Evolutionary conservation across 495 filamentous ascomycete genomes (phyloP).

Genomic region (Sphaerosporella brunnea): DNA sequence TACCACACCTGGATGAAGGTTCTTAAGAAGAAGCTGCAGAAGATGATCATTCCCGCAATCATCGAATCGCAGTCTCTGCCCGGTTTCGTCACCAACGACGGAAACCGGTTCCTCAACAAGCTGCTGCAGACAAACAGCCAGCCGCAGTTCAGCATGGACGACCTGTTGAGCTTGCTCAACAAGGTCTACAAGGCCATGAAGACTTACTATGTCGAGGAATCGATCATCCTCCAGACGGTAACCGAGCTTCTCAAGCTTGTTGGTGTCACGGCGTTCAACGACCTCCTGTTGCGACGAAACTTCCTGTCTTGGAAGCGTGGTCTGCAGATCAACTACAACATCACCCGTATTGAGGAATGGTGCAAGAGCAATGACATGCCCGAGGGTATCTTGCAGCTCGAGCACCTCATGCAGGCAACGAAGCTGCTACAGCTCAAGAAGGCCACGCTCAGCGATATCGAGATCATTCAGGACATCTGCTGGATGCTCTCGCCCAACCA

Average conservation of each 20-base stretch:
- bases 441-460: slow-evolving; percentile 95
- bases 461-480: slow-evolving; percentile 99
- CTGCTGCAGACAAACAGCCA: slow-evolving; percentile 70
- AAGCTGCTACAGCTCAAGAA: slow-evolving; percentile 98
- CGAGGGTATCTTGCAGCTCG: slow-evolving; percentile 88
- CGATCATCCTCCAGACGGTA: slow-evolving; percentile 84
- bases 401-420: slow-evolving; percentile 99
- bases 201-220: slow-evolving; percentile 88
- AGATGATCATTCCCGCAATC: slow-evolving; percentile 99
- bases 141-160: slow-evolving; percentile 97
- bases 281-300: slow-evolving; percentile 90
- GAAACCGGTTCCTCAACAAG: slow-evolving; percentile 93
- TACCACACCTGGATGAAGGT: slow-evolving; percentile 99
- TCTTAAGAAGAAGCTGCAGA: slow-evolving; percentile 92
- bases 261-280: slow-evolving; percentile 97
- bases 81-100: slow-evolving; percentile 96
- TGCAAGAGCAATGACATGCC: slow-evolving; percentile 99
- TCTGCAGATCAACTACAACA: slow-evolving; percentile 99
- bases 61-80: slow-evolving; percentile 97
- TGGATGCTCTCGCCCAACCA: slow-evolving; percentile 99
- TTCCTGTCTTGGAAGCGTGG: slow-evolving; percentile 99
- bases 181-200: slow-evolving; percentile 97
- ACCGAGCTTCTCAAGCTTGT: slow-evolving; percentile 88
- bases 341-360: slow-evolving; percentile 98
- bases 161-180: slow-evolving; percentile 87